phyloP scores from a whole-genome alignment of 2,329 filamentous ascomycete species.

The Diaporthe capsici region DNA sequence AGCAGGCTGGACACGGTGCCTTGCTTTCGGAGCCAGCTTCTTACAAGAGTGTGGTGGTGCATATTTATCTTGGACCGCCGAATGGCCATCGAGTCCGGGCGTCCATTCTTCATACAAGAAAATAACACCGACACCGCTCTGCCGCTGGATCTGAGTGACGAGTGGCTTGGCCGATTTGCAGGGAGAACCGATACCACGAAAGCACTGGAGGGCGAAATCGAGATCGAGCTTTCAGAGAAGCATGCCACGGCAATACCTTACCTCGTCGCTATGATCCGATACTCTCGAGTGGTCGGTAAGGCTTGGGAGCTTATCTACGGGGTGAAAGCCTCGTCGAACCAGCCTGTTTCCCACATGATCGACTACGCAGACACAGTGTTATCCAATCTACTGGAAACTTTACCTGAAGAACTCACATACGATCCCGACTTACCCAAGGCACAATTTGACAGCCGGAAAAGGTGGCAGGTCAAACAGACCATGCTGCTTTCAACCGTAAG shows the following conservation, averaged over 20 bases:
- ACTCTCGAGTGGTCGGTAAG: conserved; percentile 34
- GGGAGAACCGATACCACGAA: neutral
- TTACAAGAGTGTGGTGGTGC: conserved; percentile 34
- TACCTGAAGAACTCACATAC: conserved; percentile 33
- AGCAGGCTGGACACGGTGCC: conserved; percentile 31
- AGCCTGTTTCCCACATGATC: conserved; percentile 28
- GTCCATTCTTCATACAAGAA: conserved; percentile 37
- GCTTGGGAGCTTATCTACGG: conserved; percentile 38
- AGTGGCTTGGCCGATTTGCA: conserved; percentile 24
- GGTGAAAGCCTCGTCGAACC: conserved; percentile 1
- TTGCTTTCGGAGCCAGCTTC: conserved; percentile 30
- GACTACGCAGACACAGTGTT: conserved; percentile 37
- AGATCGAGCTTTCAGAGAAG: neutral
- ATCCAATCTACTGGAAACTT: conserved; percentile 24
- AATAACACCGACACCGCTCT: conserved; percentile 19
- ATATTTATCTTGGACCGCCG: conserved; percentile 38
- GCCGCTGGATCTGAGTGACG: conserved; percentile 35
- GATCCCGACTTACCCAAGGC: conserved; percentile 4
- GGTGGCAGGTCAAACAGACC: conserved; percentile 40
- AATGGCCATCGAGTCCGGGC: conserved; percentile 37
- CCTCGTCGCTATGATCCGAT: conserved; percentile 26
- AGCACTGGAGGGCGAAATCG: conserved; percentile 11
- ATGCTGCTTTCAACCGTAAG: conserved; percentile 38
- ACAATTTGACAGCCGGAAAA: conserved; percentile 20
- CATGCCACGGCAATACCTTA: conserved; percentile 30